Conservation (phyloP, 148 eudicot genomes). For the Vaccinium darrowii region DNA sequence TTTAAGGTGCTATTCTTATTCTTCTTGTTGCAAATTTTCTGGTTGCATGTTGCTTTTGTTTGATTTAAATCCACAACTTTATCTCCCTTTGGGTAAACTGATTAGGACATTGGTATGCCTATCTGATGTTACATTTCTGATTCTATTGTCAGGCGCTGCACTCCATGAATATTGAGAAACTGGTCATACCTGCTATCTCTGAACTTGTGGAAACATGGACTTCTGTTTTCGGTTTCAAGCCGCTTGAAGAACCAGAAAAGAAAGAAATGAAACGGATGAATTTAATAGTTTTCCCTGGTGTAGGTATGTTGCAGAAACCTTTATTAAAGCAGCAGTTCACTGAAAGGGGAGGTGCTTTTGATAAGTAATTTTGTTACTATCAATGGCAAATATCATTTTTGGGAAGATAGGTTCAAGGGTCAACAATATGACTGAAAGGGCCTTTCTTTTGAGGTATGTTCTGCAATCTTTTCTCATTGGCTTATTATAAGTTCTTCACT, state of each 20-base stretch:
- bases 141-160: slow-evolving; percentile 51
- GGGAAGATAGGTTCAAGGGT: background rate
- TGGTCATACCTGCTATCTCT: slow-evolving; percentile 82
- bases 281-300: slow-evolving; percentile 56
- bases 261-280: slow-evolving; percentile 53
- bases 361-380: background rate
- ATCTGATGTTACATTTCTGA: background rate
- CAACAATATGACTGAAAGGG: background rate
- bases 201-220: slow-evolving; percentile 78
- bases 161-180: slow-evolving; percentile 61
- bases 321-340: slow-evolving; percentile 21
- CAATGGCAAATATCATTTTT: background rate
- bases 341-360: slow-evolving; percentile 8
- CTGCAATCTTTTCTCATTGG: background rate
- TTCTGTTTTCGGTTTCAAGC: slow-evolving; percentile 65
- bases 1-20: no score
- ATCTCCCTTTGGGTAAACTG: background rate
- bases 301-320: slow-evolving; percentile 66
- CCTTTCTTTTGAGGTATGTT: background rate
- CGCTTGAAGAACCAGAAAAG: slow-evolving; percentile 52
- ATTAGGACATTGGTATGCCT: background rate
- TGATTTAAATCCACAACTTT: background rate
- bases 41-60: background rate
- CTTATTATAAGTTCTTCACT: background rate
- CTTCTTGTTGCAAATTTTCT: background rate